Evolutionary conservation across 805 yeast species (phyloP).

Genomic region (Monosporozyma servazzii): DNA sequence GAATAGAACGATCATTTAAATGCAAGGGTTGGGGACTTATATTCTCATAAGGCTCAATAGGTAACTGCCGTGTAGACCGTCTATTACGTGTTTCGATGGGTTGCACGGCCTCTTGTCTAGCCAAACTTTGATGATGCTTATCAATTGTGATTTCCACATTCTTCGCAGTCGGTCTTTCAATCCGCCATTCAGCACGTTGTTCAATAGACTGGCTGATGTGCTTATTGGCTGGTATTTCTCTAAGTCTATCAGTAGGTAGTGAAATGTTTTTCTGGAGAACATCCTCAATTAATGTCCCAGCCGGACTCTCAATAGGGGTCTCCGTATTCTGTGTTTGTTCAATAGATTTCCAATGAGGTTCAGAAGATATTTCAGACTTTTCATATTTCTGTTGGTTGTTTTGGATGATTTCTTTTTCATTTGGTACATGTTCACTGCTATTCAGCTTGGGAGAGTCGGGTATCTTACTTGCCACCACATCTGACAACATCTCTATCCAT

Average conservation of each 20-base stretch:
- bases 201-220: not conserved
- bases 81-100: not conserved
- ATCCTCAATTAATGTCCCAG: too few species aligned
- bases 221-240: not conserved
- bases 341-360: not conserved
- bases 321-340: not conserved
- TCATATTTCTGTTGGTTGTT: not conserved
- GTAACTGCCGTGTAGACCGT: too few species aligned
- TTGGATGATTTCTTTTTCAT: not conserved
- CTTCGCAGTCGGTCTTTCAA: not conserved
- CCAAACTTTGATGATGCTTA: not conserved
- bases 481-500: not conserved
- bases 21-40: constrained; percentile 1
- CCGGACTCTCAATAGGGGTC: not conserved
- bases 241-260: not conserved
- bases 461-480: not conserved
- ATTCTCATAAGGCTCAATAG: not conserved
- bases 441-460: not conserved
- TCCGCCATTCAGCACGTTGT: not conserved
- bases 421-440: not conserved
- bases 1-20: constrained; percentile 9
- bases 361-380: not conserved
- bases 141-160: not conserved
- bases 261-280: not conserved
- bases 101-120: not conserved